A percentile compares a stretch with the other conserved stretches of the same genome.
Conservation (phyloP, 768 basidiomycete species). For the Tulasnella sp. region DNA sequence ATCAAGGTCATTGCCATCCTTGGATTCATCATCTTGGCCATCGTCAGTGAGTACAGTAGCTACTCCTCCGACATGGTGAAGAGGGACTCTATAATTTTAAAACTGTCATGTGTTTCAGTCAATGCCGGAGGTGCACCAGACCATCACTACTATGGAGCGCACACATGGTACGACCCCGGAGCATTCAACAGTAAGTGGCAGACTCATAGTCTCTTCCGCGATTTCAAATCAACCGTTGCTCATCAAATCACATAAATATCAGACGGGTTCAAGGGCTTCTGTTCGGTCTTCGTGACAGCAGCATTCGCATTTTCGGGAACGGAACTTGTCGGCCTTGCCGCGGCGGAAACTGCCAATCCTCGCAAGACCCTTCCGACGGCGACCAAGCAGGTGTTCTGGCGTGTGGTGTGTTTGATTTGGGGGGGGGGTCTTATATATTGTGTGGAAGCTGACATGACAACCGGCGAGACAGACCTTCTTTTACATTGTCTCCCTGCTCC, state of each 20-base stretch:
- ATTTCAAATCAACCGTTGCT: slow-evolving; percentile 33
- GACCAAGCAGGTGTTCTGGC: slow-evolving; percentile 51
- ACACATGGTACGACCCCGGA: slow-evolving; percentile 36
- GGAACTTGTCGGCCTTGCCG: slow-evolving; percentile 59
- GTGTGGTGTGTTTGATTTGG: slow-evolving; percentile 53
- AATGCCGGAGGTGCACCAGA: slow-evolving; percentile 44
- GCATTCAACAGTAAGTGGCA: not conserved
- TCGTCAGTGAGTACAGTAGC: too few relatives aligned
- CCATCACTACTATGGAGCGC: slow-evolving; percentile 29
- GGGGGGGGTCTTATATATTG: slow-evolving; percentile 19
- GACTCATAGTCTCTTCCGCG: too few relatives aligned
- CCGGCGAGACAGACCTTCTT: too few relatives aligned
- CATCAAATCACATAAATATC: slow-evolving; percentile 27
- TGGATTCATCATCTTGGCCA: too few relatives aligned
- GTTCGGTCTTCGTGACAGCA: slow-evolving; percentile 36
- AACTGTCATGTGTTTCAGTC: slow-evolving; percentile 39
- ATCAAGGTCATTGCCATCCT: slow-evolving; percentile 54
- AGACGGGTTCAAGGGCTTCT: slow-evolving; percentile 57
- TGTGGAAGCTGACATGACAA: not conserved
- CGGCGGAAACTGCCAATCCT: slow-evolving; percentile 52
- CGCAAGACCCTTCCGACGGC: slow-evolving; percentile 59
- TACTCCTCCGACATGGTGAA: too few relatives aligned
- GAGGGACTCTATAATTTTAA: too few relatives aligned
- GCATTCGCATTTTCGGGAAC: slow-evolving; percentile 61
- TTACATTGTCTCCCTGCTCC: slow-evolving; percentile 40